Percentiles rank a stretch among this genome's conserved stretches.
Conservation (phyloP, 2,329 filamentous ascomycete genomes). For the Pyrenophora graminea region DNA sequence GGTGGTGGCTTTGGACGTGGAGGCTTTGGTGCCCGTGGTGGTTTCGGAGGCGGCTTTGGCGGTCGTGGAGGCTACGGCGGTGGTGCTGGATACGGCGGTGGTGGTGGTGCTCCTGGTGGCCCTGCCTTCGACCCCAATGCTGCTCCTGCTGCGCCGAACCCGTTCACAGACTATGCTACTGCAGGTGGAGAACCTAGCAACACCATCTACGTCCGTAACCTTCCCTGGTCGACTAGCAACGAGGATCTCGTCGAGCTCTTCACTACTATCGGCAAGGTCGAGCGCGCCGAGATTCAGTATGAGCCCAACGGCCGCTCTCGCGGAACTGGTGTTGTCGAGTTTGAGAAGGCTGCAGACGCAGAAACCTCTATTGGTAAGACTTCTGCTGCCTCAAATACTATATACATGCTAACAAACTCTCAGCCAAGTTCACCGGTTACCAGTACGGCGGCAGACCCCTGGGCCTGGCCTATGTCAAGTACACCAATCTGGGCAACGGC, state of each 20-base stretch:
- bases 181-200: slow-evolving; percentile 81
- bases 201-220: slow-evolving; percentile 93
- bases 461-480: slow-evolving; percentile 91
- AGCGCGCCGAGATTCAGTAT: slow-evolving; percentile 98
- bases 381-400: neutral
- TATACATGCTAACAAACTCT: slow-evolving; percentile 30
- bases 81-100: slow-evolving; percentile 50
- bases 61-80: slow-evolving; percentile 31
- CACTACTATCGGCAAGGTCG: slow-evolving; percentile 96
- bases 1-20: slow-evolving; percentile 38
- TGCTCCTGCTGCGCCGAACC: slow-evolving; percentile 69
- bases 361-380: slow-evolving; percentile 80
- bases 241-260: slow-evolving; percentile 96
- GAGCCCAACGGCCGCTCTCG: slow-evolving; percentile 94
- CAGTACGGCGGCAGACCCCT: slow-evolving; percentile 95
- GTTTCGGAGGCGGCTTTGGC: slow-evolving; percentile 55
- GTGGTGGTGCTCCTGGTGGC: slow-evolving; percentile 46
- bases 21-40: slow-evolving; percentile 44
- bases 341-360: slow-evolving; percentile 79
- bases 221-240: slow-evolving; percentile 98
- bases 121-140: slow-evolving; percentile 54
- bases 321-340: slow-evolving; percentile 94
- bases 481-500: slow-evolving; percentile 68
- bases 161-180: slow-evolving; percentile 92
- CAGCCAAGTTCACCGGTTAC: slow-evolving; percentile 94